Evolutionary conservation across 352 stramenopile species (phyloP), one percentile per base, ranked within the genome.

Genomic region (Phytophthora brassicae): DNA sequence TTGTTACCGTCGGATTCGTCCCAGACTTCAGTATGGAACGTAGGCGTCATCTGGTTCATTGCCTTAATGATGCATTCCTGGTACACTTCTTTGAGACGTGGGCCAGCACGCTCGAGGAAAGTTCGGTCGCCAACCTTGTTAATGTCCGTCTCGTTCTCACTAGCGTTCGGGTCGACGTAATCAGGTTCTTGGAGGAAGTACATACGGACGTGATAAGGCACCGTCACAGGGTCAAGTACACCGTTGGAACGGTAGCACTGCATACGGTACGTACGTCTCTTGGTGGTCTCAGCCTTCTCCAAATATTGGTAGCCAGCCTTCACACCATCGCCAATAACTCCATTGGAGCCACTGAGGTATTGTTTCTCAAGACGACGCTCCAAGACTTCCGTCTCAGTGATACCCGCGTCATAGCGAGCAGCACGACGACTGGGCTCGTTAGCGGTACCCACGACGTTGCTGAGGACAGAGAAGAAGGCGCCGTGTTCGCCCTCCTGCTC

Each of bases 161-260:
- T 72, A 26, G 77, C 75, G 38, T 68, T 84, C 5, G 80, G 70
- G 33, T 87, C 70, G 4, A 83, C 75, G 52, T 79, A 94, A 65
- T 90, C 57, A 3, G 85, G 82, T 62, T 90, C 54, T 56, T 90
- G 81, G 43, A 94, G 51, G 62, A 94, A 94, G 67, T 94, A 94
- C 75, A 94, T 88, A 63, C 85, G 82, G 60, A 94, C 81, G 66
- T 94, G 85, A 51, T 82, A 92, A 4, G 84, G 84, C 53, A 94
- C 81, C 13, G 77, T 53, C n/a, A 70, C 56, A 3, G 82, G 60
- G 64, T 94, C 84, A n/a, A 94, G 61, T 64, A 94, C 79, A 29
- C 84, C 84, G 50, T 70, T 86, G 14, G 81, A 90, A 53, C 85
- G 85, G 76, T 94, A 94, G 81, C 85, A 94, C 62, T 94, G 85